These are phyloP conservation scores for Waltergamsia citrina DNA, from an alignment of 2,329 filamentous ascomycete species.

Conservation along the genomic window DNA sequence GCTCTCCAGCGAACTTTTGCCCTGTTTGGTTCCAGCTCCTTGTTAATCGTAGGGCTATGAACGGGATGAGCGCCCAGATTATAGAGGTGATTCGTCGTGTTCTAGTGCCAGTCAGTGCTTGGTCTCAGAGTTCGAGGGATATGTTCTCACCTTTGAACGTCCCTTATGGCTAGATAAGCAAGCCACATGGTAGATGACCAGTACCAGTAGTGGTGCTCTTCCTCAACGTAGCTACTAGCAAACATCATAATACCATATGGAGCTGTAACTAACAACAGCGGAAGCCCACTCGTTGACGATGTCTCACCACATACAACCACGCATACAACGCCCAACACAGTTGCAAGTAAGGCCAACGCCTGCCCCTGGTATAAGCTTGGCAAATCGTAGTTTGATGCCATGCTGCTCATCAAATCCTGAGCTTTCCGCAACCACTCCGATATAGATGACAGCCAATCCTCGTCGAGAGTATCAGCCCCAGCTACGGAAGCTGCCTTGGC, in stretches of 20 bases:
- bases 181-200: constrained; percentile 72
- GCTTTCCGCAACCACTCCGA: constrained; percentile 58
- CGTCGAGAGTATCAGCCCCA: constrained; percentile 16
- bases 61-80: constrained; percentile 31
- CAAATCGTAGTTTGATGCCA: constrained; percentile 88
- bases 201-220: constrained; percentile 99
- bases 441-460: constrained; percentile 32
- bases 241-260: constrained; percentile 89
- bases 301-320: not conserved
- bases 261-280: constrained; percentile 34
- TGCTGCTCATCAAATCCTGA: constrained; percentile 74
- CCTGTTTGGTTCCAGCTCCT: constrained; percentile 94
- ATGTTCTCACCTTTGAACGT: constrained; percentile 26
- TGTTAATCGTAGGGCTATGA: constrained; percentile 55
- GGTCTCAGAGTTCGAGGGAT: not conserved
- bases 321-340: not conserved
- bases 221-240: constrained; percentile 93
- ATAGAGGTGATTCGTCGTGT: constrained; percentile 15
- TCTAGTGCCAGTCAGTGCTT: constrained; percentile 8
- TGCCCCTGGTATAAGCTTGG: constrained; percentile 44
- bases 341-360: constrained; percentile 16
- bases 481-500: constrained; percentile 13
- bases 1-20: constrained; percentile 86
- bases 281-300: not conserved
- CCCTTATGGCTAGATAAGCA: constrained; percentile 38